Evolutionary conservation across 2,329 filamentous ascomycete species (phyloP), one percentile per base, ranked within the genome.

Genomic region (Gnomoniopsis smithogilvyi): DNA sequence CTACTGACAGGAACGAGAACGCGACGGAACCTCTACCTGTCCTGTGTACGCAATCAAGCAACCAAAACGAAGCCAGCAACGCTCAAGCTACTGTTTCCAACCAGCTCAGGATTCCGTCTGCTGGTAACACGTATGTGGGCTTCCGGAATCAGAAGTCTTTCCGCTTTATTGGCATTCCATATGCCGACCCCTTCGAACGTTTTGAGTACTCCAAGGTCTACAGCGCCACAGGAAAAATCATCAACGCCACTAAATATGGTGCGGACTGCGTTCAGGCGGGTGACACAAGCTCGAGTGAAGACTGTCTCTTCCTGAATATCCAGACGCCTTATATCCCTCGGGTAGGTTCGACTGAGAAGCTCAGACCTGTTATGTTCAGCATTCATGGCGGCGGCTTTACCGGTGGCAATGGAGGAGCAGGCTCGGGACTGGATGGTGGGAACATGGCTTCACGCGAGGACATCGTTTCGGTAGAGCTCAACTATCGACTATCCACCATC

Each of bases 121-220:
- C 65, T n/a, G 72, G 73, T 3, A 81, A 81, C 58, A 77, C 66
- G 0, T 82, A 75, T 54, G 64, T 77, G 19, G 81, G 81, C 0
- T 82, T 77, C 64, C 74, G 80, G 8, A 82, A 84, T 64, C 74
- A 80, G 62, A 80, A 82, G 65, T 82, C 69, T 7, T 80, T 80
- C 62, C 74, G 59, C 46, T 61, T 61, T 30, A 14, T 61, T 17
- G 59, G 59, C 3, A 58, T 61, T n/a, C 55, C 50, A 15, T 61
- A 61, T 15, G 59, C 59, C 14, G 47, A 61, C 4, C 51, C 59
- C 21, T 45, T 54, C 7, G 21, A 54, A 30, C 59, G 59, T 19
- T 61, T 61, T 38, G 55, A 54, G 76, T 17, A 84, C 68, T 79
- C 80, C 1, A 69, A 71, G 0, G 57, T 76, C 2, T 81, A 81